Conservation (phyloP, 208 protist genomes). For the Trypanosoma lewisi region DNA sequence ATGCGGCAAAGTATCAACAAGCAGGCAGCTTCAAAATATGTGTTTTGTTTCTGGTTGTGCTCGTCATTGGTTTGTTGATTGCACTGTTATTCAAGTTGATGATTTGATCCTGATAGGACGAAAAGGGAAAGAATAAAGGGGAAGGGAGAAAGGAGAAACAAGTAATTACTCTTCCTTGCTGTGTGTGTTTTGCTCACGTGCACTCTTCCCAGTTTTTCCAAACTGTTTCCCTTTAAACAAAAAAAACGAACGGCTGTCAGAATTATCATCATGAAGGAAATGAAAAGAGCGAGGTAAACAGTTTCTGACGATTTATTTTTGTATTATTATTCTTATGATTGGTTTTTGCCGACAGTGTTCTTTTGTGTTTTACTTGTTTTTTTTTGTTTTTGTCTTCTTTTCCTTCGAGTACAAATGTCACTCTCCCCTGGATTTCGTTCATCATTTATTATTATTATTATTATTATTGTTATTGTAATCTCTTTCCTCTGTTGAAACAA, state of each 20-base stretch:
- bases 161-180: background rate
- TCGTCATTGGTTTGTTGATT: conserved; percentile 86
- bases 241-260: too few relatives aligned
- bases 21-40: conserved; percentile 90
- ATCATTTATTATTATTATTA: too few relatives aligned
- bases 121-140: background rate
- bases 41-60: conserved; percentile 86
- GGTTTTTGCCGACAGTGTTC: too few relatives aligned
- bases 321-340: too few relatives aligned
- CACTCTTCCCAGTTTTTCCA: too few relatives aligned
- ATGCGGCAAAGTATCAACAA: conserved; percentile 88
- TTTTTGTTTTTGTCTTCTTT: background rate
- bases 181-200: conserved; percentile 5
- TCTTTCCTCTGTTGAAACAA: too few relatives aligned
- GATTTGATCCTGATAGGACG: conserved; percentile 15
- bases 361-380: background rate
- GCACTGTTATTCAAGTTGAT: conserved; percentile 87
- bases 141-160: background rate
- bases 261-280: too few relatives aligned
- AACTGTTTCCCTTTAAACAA: too few relatives aligned
- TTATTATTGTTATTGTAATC: too few relatives aligned
- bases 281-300: too few relatives aligned
- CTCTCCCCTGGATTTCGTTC: too few relatives aligned
- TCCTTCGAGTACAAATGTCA: background rate
- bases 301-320: too few relatives aligned